These are phyloP conservation scores for Nicotiana tabacum DNA, from an alignment of 257 asterid species.

Conservation along the genomic window DNA sequence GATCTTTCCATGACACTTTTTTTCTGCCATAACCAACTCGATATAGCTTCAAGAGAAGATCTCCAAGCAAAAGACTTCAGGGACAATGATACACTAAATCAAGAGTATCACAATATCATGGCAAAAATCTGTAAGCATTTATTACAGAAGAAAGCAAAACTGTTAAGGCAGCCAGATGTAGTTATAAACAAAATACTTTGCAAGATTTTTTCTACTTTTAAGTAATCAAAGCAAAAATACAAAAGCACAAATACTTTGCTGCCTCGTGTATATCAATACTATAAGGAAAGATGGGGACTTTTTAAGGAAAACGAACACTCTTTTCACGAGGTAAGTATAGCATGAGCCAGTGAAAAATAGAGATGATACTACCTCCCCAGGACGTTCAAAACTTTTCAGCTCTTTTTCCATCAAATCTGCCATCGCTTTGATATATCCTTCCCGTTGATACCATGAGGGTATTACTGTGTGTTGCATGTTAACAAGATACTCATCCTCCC, in stretches of 20 bases:
- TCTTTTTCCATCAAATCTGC: constrained; percentile 83
- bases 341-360: constrained; percentile 8
- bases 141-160: constrained; percentile 4
- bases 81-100: constrained; percentile 1
- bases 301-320: not conserved
- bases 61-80: not conserved
- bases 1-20: not conserved
- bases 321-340: not conserved
- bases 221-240: not conserved
- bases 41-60: not conserved
- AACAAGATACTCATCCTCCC: constrained; percentile 97
- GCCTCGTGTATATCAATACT: not conserved
- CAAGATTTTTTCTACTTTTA: not conserved
- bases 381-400: constrained; percentile 65
- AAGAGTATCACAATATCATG: not conserved
- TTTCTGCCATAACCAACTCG: constrained; percentile 1
- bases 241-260: not conserved
- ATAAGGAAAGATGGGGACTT: not conserved
- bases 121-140: not conserved
- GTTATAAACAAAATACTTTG: not conserved
- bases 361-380: constrained; percentile 56
- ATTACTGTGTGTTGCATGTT: constrained; percentile 99
- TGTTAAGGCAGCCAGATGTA: not conserved
- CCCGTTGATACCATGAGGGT: constrained; percentile 99
- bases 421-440: constrained; percentile 97